A percentile compares a stretch with the other conserved stretches of the same genome.
Evolutionary conservation across 495 filamentous ascomycete genomes (phyloP).

Genomic region (Aspergillus campestris): DNA sequence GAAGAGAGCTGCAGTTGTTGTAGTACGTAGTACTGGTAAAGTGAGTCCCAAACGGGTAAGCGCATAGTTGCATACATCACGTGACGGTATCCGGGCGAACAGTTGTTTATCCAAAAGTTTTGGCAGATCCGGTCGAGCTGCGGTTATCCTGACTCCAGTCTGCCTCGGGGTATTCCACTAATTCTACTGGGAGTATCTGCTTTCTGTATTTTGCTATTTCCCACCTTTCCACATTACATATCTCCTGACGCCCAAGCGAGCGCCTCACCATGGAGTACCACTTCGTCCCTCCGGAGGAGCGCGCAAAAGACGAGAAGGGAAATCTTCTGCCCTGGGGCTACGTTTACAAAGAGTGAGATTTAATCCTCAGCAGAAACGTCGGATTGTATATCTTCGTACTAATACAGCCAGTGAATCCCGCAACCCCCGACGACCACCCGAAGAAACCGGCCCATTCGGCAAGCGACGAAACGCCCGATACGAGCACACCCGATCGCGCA

Average conservation of each 20-base stretch:
- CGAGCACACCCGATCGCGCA: slow-evolving; percentile 43
- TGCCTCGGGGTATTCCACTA: not conserved
- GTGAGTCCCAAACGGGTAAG: not conserved
- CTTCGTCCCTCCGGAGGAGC: slow-evolving; percentile 55
- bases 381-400: not conserved
- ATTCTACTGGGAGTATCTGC: not conserved
- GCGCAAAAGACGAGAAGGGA: slow-evolving; percentile 51
- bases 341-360: slow-evolving; percentile 50
- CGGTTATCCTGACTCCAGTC: not conserved
- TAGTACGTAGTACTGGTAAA: not conserved
- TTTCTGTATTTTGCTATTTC: not conserved
- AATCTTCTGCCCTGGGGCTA: slow-evolving; percentile 53
- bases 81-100: slow-evolving; percentile 18
- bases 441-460: slow-evolving; percentile 59
- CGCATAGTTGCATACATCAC: slow-evolving; percentile 3
- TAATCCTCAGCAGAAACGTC: not conserved
- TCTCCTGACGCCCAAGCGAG: not conserved
- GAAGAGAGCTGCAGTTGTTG: not conserved
- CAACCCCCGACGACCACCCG: slow-evolving; percentile 42
- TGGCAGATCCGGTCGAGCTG: not conserved
- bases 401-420: slow-evolving; percentile 29
- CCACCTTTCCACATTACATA: not conserved
- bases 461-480: slow-evolving; percentile 44
- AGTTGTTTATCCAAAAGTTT: slow-evolving; percentile 18
- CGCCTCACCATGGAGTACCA: slow-evolving; percentile 51